These are phyloP conservation scores for Yamadazyma akitaensis DNA, from an alignment of 805 yeast genomes.

Conservation along the genomic window DNA sequence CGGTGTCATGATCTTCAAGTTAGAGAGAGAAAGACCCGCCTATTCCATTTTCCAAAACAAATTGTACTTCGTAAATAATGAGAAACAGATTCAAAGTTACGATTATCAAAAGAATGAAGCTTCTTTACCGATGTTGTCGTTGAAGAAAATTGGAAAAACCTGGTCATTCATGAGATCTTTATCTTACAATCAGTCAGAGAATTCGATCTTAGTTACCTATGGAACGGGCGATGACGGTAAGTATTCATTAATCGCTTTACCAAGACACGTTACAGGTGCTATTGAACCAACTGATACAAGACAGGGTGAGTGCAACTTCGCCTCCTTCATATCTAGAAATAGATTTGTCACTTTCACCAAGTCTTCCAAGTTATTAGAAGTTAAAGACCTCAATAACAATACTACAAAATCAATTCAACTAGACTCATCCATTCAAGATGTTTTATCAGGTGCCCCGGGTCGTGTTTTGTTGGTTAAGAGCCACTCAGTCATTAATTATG, in stretches of 20 bases:
- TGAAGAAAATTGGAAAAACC: slow-evolving; percentile 78
- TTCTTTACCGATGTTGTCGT: slow-evolving; percentile 74
- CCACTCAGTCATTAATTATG: slow-evolving; percentile 74
- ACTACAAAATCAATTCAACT: slow-evolving; percentile 77
- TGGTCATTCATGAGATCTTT: slow-evolving; percentile 84
- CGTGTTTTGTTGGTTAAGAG: slow-evolving; percentile 71
- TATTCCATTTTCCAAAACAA: slow-evolving; percentile 67
- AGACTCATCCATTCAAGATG: slow-evolving; percentile 65
- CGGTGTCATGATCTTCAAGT: slow-evolving; percentile 96
- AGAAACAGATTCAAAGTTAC: slow-evolving; percentile 79
- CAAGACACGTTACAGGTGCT: slow-evolving; percentile 90
- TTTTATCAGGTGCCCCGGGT: slow-evolving; percentile 80
- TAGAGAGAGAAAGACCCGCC: slow-evolving; percentile 98
- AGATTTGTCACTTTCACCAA: slow-evolving; percentile 81
- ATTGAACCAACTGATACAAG: slow-evolving; percentile 81
- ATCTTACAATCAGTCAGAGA: slow-evolving; percentile 90
- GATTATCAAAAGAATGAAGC: slow-evolving; percentile 63
- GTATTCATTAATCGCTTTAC: slow-evolving; percentile 74
- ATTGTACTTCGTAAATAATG: slow-evolving; percentile 72
- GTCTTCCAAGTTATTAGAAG: slow-evolving; percentile 62
- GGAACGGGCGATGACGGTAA: slow-evolving; percentile 64
- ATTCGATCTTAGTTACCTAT: slow-evolving; percentile 77
- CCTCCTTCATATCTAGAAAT: slow-evolving; percentile 90
- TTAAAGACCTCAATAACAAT: slow-evolving; percentile 78
- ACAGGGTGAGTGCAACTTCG: slow-evolving; percentile 79